Evolutionary conservation across 2,329 filamentous ascomycete species (phyloP), one percentile per base, ranked within the genome.

Genomic region (Gaeumannomyces sp.): DNA sequence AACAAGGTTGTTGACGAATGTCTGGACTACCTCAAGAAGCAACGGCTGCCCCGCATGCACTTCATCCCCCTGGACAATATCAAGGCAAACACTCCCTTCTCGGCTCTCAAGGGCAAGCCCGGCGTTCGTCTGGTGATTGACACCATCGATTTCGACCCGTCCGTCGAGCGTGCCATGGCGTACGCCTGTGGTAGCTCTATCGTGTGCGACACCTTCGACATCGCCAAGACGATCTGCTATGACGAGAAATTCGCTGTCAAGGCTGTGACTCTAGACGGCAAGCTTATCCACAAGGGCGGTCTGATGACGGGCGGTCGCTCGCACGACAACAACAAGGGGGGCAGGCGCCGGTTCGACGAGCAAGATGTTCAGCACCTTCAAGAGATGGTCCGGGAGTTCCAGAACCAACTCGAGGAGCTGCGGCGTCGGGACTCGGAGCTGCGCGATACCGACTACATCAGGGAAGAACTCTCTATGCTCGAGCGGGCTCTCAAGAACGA

Each of bases 41-140:
- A 97, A 73, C 88, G 92, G 65, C 89, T 91, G 64, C 86, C 90
- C 8, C 92, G 93, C 65, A 92, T 95, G 77, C 97, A 92, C 1
- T 98, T 99, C 76, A 93, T 98, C 68, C 95, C 95, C 1, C 83
- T 99, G 25, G 95, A 99, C 80, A 97, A 96, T 63, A 97, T 99
- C 75, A 96, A 98, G 73, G 93, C 97, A 73, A 93, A 92, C 74
- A 88, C 92, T 14, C 86, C 95, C 66, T 96, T 96, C 74, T 91
- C 92, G 6, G 93, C 92, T 66, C 82, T 99, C 69, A 97, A 97
- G 77, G 92, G 93, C 33, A 89, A 97, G 75, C 85, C 91, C 64
- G 90, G 91, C 56, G 92, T 91, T 76, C 88, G 94, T 10, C 84
- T 97, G 65, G 96, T 94, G 0, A 96, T 99, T 68, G 95, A 99